Percentiles rank a stretch among this genome's conserved stretches.
phyloP scores from a whole-genome alignment of 2,329 filamentous ascomycete genomes.

The Apiospora arundinis region DNA sequence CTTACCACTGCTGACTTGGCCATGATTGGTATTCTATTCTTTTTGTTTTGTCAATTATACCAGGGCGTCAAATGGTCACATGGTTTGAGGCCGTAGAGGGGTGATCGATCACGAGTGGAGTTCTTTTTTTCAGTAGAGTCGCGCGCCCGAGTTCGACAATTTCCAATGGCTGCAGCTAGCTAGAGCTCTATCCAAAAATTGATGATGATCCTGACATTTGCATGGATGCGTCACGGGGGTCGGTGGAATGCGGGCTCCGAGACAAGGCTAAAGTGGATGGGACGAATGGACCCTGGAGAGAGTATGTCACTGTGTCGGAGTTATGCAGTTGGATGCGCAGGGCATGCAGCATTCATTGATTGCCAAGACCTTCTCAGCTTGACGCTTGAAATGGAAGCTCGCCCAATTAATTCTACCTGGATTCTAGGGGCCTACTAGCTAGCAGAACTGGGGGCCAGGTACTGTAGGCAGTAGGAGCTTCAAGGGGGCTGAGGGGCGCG shows the following conservation, averaged over 20 bases:
- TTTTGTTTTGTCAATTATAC: neutral
- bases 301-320: neutral
- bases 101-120: neutral
- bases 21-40: constrained; percentile 20
- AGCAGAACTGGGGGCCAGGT: too few species aligned
- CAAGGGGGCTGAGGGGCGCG: neutral
- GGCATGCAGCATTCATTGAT: too few species aligned
- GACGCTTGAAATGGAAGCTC: too few species aligned
- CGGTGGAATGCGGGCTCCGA: constrained; percentile 14
- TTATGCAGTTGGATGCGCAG: neutral
- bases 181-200: constrained; percentile 11
- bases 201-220: constrained; percentile 15
- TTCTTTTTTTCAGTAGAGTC: neutral
- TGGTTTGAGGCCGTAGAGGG: constrained; percentile 7
- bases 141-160: neutral
- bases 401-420: too few species aligned
- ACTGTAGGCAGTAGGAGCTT: too few species aligned
- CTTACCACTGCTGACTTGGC: constrained; percentile 26
- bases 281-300: neutral
- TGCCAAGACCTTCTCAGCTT: too few species aligned
- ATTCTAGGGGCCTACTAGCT: too few species aligned
- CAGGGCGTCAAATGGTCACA: constrained; percentile 11
- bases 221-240: constrained; percentile 13
- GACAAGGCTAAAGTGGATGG: constrained; percentile 2
- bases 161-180: neutral